A percentile compares a stretch with the other conserved stretches of the same genome.
Evolutionary conservation across 306 rosid genomes (phyloP).

Genomic region (Lathyrus tuberosus): DNA sequence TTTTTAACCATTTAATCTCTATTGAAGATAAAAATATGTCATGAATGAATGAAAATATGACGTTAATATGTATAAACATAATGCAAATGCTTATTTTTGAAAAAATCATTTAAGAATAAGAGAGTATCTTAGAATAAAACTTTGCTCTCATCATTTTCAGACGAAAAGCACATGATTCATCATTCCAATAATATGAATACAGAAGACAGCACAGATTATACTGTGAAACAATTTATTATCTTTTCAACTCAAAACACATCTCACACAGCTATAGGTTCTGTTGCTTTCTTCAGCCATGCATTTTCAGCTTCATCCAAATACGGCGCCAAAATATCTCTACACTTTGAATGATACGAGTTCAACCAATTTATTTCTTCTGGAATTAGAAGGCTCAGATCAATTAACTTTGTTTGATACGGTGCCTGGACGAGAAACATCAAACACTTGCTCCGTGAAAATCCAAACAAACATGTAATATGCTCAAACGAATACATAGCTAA

Average conservation of each 20-base stretch:
- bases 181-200: slow-evolving; percentile 21
- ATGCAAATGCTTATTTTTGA: too few species aligned
- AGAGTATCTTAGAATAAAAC: slow-evolving; percentile 3
- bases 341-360: slow-evolving; percentile 77
- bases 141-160: neutral
- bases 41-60: too few species aligned
- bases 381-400: slow-evolving; percentile 64
- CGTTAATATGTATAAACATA: too few species aligned
- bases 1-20: too few species aligned
- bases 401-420: slow-evolving; percentile 86
- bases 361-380: slow-evolving; percentile 84
- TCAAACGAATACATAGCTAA: slow-evolving; percentile 8
- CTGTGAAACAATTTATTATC: slow-evolving; percentile 18
- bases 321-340: slow-evolving; percentile 73
- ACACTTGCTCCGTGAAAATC: slow-evolving; percentile 5
- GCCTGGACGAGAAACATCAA: slow-evolving; percentile 59
- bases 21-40: too few species aligned
- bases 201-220: slow-evolving; percentile 21
- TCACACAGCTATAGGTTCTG: slow-evolving; percentile 69
- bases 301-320: slow-evolving; percentile 70
- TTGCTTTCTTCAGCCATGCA: slow-evolving; percentile 86
- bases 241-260: slow-evolving; percentile 13
- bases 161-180: neutral
- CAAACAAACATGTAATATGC: neutral
- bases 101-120: neutral